These are phyloP conservation scores for Candida anutae DNA, from an alignment of 1,139 yeast genomes.

Conservation along the genomic window DNA sequence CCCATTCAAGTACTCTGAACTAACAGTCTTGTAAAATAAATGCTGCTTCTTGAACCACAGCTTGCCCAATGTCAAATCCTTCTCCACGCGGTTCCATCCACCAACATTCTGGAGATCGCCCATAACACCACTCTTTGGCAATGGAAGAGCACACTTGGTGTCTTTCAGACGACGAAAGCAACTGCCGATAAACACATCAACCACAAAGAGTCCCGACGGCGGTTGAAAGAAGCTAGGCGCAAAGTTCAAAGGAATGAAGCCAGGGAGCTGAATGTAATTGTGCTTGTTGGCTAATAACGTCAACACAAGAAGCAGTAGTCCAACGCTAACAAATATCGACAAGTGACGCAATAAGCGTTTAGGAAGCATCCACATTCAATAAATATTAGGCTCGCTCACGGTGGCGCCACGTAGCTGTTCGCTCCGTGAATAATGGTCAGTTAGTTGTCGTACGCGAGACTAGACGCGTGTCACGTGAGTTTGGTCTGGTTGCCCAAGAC, in stretches of 20 bases:
- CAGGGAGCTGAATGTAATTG: conserved; percentile 20
- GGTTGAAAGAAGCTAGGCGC: conserved; percentile 38
- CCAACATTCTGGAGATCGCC: conserved; percentile 25
- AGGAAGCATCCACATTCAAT: conserved; percentile 6
- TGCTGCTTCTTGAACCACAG: conserved; percentile 26
- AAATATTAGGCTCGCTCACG: no score
- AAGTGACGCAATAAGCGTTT: conserved; percentile 17
- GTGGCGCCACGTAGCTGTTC: no score
- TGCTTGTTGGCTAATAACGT: conserved; percentile 27
- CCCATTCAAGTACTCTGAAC: conserved; percentile 14
- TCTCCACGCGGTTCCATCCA: conserved; percentile 30
- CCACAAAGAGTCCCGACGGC: conserved; percentile 26
- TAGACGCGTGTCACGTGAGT: no score
- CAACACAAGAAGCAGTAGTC: conserved; percentile 13
- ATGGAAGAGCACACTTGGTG: conserved; percentile 27
- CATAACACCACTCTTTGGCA: conserved; percentile 16
- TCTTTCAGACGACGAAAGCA: conserved; percentile 21
- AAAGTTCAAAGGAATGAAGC: conserved; percentile 21
- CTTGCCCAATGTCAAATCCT: conserved; percentile 30
- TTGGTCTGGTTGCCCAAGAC: no score
- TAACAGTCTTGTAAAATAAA: conserved; percentile 26
- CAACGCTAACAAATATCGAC: no score
- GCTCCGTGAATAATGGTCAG: no score
- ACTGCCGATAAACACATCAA: conserved; percentile 26
- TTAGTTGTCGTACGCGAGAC: no score